Base-by-base conservation (phyloP, 225 moss, liverwort and hornwort species). In the Pleurozium schreberi region DNA sequence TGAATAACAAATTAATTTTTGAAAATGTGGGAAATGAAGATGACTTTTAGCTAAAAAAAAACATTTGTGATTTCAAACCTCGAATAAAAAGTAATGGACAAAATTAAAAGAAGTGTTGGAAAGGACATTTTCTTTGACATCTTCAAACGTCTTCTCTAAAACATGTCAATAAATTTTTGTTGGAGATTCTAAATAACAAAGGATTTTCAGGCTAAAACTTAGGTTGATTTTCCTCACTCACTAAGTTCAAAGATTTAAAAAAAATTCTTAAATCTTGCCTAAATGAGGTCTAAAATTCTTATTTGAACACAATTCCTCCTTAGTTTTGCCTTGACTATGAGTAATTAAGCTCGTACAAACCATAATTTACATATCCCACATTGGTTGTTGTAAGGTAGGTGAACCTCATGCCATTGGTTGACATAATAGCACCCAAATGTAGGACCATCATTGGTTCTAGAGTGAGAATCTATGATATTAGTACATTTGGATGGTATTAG, bases 261-360 rank as follows among this genome's bases (percentile, higher is more conserved):
- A 69, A 4, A 21, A 4, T 68, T 22, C 1, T 8, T 69, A 4
- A 40, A 40, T 3, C 5, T 23, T 40, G 5, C 25, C 23, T 4
- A 69, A 25, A 40, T 69, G 25, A 40, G 2, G 4, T 13, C 1
- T 20, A 4, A n/a, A n/a, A 38, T 67, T n/a, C 0, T 14, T 1
- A 25, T 40, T 69, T 40, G 4, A 25, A 42, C 0, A 25, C 14
- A 42, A 42, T 15, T 70, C 40, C 0, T 70, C 0, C 26, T 43
- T 26, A n/a, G n/a, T n/a, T n/a, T 42, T 71, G 16, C 27, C 0
- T 69, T 42, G 8, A 69, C 5, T 42, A 26, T 1, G 0, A 0
- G 0, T 0, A 0, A 9, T 14, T 42, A 12, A 40, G 3, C 8
- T 68, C 18, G 9, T n/a, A n/a, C 22, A 68, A n/a, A n/a, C 23